Base-by-base conservation (phyloP, 108 stramenopile genomes). In the Nitzschia sp. region DNA sequence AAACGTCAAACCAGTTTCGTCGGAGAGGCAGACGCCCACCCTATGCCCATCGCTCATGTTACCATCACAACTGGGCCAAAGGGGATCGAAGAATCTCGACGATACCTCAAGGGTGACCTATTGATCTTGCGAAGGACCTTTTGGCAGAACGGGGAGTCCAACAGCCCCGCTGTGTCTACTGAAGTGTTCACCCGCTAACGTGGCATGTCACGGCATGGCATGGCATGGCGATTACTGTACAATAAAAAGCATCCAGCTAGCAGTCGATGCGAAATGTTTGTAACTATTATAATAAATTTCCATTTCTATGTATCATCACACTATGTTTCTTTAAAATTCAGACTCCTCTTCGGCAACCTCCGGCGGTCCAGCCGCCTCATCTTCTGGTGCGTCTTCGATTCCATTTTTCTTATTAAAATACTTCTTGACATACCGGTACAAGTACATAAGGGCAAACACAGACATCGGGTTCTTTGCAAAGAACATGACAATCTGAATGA, bases 381-480 rank as follows among this genome's bases (percentile, higher is more conserved):
- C 53, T 1, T 31, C 29, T 33, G n/a, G n/a, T 22, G 28, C 63
- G 23, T 50, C 48, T 1, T 4, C 50, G 9, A 8, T n/a, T 29
- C 63, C 63, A 64, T 25, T 5, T 27, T 13, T 30, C 30, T 41
- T 41, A 38, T 44, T 66, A 31, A 58, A 62, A 25, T 50, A 45
- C 15, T 22, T 32, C 29, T 66, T 64, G 11, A 56, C 23, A 29
- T 48, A 68, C 66, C 80, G 80, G 66, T 73, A 76, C 50, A 84
- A 63, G 58, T 89, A 89, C 30, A 82, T 45, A 29, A 86, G 34
- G 45, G 83, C 90, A 53, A 91, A 71, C 21, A 88, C 73, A 45
- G 60, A 77, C 59, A 83, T 68, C 5, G 90, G 90, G 35, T 83
- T 87, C 63, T 77, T 75, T 45, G 72, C 68, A 74, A 91, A 72